These are phyloP conservation scores for Tilletia walkeri DNA, from an alignment of 1,284 basidiomycete species.

Conservation along the genomic window DNA sequence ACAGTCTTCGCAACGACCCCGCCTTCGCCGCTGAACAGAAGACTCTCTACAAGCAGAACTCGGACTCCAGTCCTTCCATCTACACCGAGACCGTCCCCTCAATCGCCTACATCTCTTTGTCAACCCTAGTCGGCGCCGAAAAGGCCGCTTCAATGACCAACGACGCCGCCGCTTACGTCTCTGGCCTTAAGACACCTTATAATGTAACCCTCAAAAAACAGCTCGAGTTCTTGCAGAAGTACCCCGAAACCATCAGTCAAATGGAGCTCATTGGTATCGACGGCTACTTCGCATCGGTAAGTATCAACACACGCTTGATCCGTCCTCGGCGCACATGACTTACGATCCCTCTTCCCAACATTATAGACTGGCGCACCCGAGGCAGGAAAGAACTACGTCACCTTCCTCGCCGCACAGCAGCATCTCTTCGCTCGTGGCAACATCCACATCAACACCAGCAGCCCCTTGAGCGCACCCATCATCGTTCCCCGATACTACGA, in stretches of 20 bases:
- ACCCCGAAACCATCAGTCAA: slow-evolving; percentile 38
- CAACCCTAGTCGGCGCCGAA: slow-evolving; percentile 34
- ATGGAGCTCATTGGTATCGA: slow-evolving; percentile 52
- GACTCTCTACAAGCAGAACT: slow-evolving; percentile 36
- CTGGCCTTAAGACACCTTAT: slow-evolving; percentile 27
- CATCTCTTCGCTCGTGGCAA: slow-evolving; percentile 63
- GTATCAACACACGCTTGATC: background rate
- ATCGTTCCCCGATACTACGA: slow-evolving; percentile 67
- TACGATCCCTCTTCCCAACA: background rate
- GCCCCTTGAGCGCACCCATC: slow-evolving; percentile 63
- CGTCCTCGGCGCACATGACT: background rate
- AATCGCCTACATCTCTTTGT: slow-evolving; percentile 48
- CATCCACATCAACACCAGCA: slow-evolving; percentile 62
- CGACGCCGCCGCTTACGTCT: slow-evolving; percentile 40
- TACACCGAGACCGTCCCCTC: slow-evolving; percentile 43
- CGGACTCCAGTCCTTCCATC: slow-evolving; percentile 32
- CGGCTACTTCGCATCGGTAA: slow-evolving; percentile 44
- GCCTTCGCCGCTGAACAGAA: slow-evolving; percentile 41
- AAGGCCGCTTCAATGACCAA: slow-evolving; percentile 32
- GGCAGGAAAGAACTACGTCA: slow-evolving; percentile 42
- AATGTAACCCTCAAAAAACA: slow-evolving; percentile 41
- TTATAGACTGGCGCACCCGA: slow-evolving; percentile 33
- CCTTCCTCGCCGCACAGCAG: slow-evolving; percentile 60
- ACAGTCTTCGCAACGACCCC: slow-evolving; percentile 42
- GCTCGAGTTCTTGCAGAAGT: slow-evolving; percentile 42